These are phyloP conservation scores for Westerdykella ornata DNA, from an alignment of 2,329 filamentous ascomycete species.

Conservation along the genomic window DNA sequence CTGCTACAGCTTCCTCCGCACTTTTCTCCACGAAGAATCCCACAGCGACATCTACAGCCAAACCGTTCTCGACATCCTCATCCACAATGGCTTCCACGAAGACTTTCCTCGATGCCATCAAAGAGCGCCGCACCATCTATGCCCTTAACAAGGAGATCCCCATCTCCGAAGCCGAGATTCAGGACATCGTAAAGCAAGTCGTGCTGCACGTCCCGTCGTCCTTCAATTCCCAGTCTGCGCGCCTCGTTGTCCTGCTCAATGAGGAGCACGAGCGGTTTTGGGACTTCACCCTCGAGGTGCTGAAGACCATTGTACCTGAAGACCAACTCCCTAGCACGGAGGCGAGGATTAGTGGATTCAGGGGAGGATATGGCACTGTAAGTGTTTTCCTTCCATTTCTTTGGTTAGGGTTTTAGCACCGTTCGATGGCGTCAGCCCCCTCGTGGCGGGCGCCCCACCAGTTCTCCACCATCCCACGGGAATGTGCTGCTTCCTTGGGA, in stretches of 20 bases:
- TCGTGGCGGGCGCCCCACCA: conserved; percentile 10
- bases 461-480: background rate
- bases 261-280: conserved; percentile 83
- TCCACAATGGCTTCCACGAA: conserved; percentile 37
- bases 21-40: background rate
- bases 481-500: background rate
- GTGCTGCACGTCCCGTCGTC: conserved; percentile 66
- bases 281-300: conserved; percentile 60
- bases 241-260: conserved; percentile 70
- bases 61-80: conserved; percentile 6
- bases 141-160: conserved; percentile 57
- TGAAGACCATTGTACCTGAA: conserved; percentile 62
- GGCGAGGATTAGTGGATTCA: conserved; percentile 54
- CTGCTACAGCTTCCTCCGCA: background rate
- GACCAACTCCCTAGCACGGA: conserved; percentile 54
- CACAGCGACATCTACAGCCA: background rate
- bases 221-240: conserved; percentile 85
- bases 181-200: conserved; percentile 54
- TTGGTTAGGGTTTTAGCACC: background rate
- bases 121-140: conserved; percentile 64
- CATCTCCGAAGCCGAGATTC: conserved; percentile 53
- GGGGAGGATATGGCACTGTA: conserved; percentile 68
- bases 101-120: conserved; percentile 57
- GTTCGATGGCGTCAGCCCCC: conserved; percentile 14
- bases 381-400: conserved; percentile 24